These are phyloP conservation scores for Candida tropicalis DNA, from an alignment of 1,139 yeast genomes.

Conservation along the genomic window DNA sequence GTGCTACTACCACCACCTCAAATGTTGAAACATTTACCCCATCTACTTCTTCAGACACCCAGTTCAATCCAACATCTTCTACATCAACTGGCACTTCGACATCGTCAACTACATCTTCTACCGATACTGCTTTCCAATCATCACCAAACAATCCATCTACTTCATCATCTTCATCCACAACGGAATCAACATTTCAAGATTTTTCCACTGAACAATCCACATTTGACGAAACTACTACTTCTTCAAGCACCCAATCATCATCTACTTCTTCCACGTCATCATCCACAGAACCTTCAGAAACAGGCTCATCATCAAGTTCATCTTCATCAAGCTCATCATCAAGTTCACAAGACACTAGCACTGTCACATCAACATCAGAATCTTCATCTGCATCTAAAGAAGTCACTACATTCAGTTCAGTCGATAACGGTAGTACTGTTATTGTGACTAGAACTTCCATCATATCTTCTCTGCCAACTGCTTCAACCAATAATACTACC, in stretches of 20 bases:
- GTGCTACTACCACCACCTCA: neutral
- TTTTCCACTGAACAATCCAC: neutral
- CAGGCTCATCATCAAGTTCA: conserved; percentile 7
- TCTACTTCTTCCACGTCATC: conserved; percentile 2
- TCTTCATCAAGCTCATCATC: conserved; percentile 6
- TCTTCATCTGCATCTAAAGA: conserved; percentile 17
- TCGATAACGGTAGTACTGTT: conserved; percentile 40
- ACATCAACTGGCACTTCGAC: conserved; percentile 2
- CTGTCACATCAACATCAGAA: conserved; percentile 10
- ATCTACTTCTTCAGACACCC: neutral
- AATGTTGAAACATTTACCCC: conserved; percentile 1
- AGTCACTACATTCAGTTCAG: conserved; percentile 35
- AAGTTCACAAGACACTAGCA: conserved; percentile 7
- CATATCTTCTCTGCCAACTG: conserved; percentile 31
- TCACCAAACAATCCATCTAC: conserved; percentile 13
- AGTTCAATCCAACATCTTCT: conserved; percentile 4
- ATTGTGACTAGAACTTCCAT: conserved; percentile 42
- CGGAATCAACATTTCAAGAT: conserved; percentile 9
- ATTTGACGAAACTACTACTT: conserved; percentile 4
- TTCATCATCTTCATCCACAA: conserved; percentile 10
- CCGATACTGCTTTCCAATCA: too few relatives aligned
- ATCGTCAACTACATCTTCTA: conserved; percentile 5
- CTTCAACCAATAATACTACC: conserved; percentile 21
- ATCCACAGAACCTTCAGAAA: neutral
- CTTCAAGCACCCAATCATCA: neutral